Base-by-base conservation (phyloP, 225 moss, liverwort and hornwort species). In the Climacium dendroides region DNA sequence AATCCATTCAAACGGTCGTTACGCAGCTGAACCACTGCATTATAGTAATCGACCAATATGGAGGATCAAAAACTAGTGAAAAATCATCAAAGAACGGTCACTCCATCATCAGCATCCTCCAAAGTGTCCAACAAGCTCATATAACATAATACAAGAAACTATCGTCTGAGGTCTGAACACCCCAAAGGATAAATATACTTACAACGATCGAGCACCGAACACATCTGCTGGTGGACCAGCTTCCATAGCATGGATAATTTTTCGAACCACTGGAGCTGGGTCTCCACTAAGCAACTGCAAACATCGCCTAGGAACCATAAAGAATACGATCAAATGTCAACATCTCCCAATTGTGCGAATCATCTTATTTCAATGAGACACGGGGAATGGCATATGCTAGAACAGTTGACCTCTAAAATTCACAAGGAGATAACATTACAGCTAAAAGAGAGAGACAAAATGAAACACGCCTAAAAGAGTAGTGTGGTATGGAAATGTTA, bases 211-310 rank as follows among this genome's bases (percentile, higher is more conserved):
- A 88, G 94, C 94, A 87, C 95, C 95, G 86, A 83, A 88, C 39
- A 99, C 94, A 86, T 97, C 99, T 84, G 94, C 99, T 78, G 99
- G 97, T 74, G 97, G 97, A 83, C 96, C 97, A 64, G 93, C 92
- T 93, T 99, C 99, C 95, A 99, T 96, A 12, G 99, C 93, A 60
- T 80, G 86, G 30, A 99, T 94, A 25, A 99, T 94, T 91, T 94
- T 92, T 83, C 91, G 93, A 86, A 99, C 96, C 87, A 97, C 95
- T 80, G 94, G 94, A 79, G 93, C 93, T 86, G 95, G 95, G 88
- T 99, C 99, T 86, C 94, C 94, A 79, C 79, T 94, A 60, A 87
- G 87, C 24, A 95, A 88, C 87, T 90, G 91, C 85, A 99, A 85
- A 79, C 96, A 96, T 88, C 96, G 95, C 89, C 99, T 99, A 90